These are phyloP conservation scores for Trametes punicea DNA, from an alignment of 768 basidiomycete species.

Conservation along the genomic window DNA sequence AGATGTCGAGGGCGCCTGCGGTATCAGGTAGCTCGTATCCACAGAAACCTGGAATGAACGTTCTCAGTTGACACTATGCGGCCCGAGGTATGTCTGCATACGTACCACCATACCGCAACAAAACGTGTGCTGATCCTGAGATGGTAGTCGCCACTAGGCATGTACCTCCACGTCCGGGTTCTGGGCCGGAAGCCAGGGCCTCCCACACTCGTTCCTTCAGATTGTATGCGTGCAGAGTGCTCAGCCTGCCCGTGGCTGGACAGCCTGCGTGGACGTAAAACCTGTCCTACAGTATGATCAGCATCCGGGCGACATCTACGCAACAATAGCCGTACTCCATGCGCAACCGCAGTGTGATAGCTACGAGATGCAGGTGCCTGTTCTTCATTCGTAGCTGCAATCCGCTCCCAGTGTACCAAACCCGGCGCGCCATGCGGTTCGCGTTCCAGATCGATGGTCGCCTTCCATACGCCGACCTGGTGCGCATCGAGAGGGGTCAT, in stretches of 20 bases:
- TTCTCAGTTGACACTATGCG: background rate
- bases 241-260: constrained; percentile 35
- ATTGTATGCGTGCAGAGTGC: constrained; percentile 35
- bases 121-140: constrained; percentile 18
- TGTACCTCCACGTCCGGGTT: constrained; percentile 39
- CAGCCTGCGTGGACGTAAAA: constrained; percentile 43
- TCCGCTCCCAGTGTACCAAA: constrained; percentile 31
- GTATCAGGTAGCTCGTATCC: constrained; percentile 34
- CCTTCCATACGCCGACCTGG: constrained; percentile 22
- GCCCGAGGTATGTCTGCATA: background rate
- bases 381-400: constrained; percentile 28
- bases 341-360: constrained; percentile 34
- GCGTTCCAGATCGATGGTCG: background rate
- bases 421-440: background rate
- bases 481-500: constrained; percentile 34
- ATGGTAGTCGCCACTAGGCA: constrained; percentile 31
- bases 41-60: constrained; percentile 30
- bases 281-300: constrained; percentile 23
- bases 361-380: constrained; percentile 34
- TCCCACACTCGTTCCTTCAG: constrained; percentile 31
- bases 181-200: constrained; percentile 35
- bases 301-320: background rate
- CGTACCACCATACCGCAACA: constrained; percentile 39
- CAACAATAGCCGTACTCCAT: constrained; percentile 25
- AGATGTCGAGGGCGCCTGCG: constrained; percentile 33